Base-by-base conservation (phyloP, 352 stramenopile species). In the Pythium insidiosum region DNA sequence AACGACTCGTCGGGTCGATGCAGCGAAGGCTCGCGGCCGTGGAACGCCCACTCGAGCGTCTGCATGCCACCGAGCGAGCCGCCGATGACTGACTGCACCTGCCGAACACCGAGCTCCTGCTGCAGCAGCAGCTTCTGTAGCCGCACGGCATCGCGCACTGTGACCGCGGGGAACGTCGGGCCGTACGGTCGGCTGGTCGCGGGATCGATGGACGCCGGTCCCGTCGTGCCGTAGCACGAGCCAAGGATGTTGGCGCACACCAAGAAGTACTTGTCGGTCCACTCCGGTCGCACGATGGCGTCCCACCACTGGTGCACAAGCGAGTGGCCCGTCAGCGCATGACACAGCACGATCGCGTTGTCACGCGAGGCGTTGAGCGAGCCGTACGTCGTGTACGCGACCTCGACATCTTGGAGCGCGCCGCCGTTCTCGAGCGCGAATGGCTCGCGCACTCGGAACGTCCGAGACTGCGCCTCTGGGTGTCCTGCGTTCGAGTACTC, bases 61-160 rank as follows among this genome's bases (percentile, higher is more conserved):
- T 98, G 93, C 95, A 99, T 98, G 21, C 94, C 95, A 22, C 95
- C 95, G 56, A 98, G 84, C n/a, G 84, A 97, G 15, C 94, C 95
- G 24, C 95, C 95, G 50, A 99, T 86, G 3, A 98, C 95, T 13
- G 70, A 61, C n/a, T 63, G 58, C 30, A 98, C 50, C 30, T 86
- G 83, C 21, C 66, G 64, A 16, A 97, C 82, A 16, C 78, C 70
- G 7, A 99, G 61, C 49, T 84, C 67, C 35, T 98, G 70, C 42
- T 90, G 67, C 9, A 98, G 50, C 20, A 98, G 57, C 11, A 72
- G 38, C n/a, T 95, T 58, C 55, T 98, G 91, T 31, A 98, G 50
- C 28, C 66, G 56, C 12, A 98, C 93, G 9, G 84, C 95, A 70
- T 99, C 95, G 21, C 94, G 75, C 12, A 99, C 68, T 6, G 84